Percentiles rank a stretch among this genome's conserved stretches.
Conservation (phyloP, 352 stramenopile species). For the Pythium plurisporium region DNA sequence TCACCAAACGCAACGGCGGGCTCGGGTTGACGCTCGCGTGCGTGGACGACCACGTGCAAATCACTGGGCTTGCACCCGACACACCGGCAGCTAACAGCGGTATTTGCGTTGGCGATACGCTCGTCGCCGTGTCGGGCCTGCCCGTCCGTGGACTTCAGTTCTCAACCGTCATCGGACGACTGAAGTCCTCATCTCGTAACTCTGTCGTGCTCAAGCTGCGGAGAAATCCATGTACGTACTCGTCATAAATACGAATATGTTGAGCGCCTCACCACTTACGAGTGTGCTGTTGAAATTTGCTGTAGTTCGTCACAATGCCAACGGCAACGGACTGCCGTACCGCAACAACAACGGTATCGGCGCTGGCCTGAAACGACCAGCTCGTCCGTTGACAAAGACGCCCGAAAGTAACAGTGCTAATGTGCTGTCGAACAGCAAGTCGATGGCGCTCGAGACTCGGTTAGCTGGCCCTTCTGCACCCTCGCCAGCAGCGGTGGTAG, state of each 20-base stretch:
- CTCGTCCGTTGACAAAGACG: conserved; percentile 41
- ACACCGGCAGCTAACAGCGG: conserved; percentile 67
- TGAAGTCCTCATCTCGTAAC: conserved; percentile 76
- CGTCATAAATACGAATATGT: background rate
- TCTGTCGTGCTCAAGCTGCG: conserved; percentile 77
- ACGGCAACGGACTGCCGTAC: conserved; percentile 39
- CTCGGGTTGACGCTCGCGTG: conserved; percentile 71
- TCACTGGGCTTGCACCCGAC: conserved; percentile 66
- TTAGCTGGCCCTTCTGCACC: conserved; percentile 23
- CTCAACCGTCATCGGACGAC: conserved; percentile 71
- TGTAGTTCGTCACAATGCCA: conserved; percentile 62
- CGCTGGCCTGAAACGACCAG: conserved; percentile 41
- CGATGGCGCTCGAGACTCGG: conserved; percentile 62
- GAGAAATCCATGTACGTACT: conserved; percentile 69
- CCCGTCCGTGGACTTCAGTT: conserved; percentile 76
- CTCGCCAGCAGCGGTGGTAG: background rate
- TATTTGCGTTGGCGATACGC: conserved; percentile 74
- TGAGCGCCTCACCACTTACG: too few species aligned
- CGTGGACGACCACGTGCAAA: conserved; percentile 82
- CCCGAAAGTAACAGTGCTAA: conserved; percentile 73
- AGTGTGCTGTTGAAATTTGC: background rate
- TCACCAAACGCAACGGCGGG: conserved; percentile 75
- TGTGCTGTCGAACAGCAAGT: conserved; percentile 61
- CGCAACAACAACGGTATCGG: conserved; percentile 16
- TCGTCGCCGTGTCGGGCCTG: conserved; percentile 67